Conservation (phyloP, 78 protist genomes). For the Speleostelium caveatum region DNA sequence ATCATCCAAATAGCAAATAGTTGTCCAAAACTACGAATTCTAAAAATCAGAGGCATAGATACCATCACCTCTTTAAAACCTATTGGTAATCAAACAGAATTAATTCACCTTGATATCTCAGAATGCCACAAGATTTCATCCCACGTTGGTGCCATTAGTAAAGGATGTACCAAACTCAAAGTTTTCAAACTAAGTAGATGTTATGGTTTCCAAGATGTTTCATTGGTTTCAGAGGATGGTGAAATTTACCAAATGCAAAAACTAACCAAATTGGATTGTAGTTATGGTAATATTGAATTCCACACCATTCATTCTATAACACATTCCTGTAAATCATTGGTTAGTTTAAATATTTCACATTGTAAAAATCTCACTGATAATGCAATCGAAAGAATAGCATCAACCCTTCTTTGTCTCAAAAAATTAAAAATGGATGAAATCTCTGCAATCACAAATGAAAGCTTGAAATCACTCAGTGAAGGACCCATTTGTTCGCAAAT, state of each 20-base stretch:
- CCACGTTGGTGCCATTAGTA: slow-evolving; percentile 41
- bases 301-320: slow-evolving; percentile 58
- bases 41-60: slow-evolving; percentile 40
- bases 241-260: slow-evolving; percentile 45
- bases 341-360: slow-evolving; percentile 31
- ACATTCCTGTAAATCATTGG: slow-evolving; percentile 31
- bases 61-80: slow-evolving; percentile 55
- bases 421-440: slow-evolving; percentile 61
- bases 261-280: slow-evolving; percentile 43
- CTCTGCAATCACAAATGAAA: slow-evolving; percentile 37
- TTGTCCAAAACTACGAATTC: slow-evolving; percentile 18
- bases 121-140: slow-evolving; percentile 64
- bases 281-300: slow-evolving; percentile 61
- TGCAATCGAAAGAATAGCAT: slow-evolving; percentile 65
- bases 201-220: slow-evolving; percentile 63
- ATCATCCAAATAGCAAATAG: slow-evolving; percentile 24
- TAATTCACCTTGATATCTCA: slow-evolving; percentile 51
- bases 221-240: slow-evolving; percentile 58
- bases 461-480: slow-evolving; percentile 43
- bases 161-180: slow-evolving; percentile 55
- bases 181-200: slow-evolving; percentile 35
- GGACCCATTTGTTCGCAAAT: slow-evolving; percentile 1
- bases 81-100: slow-evolving; percentile 31
- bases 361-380: slow-evolving; percentile 59
- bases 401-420: slow-evolving; percentile 12